Base-by-base conservation (phyloP, 176 grass and related monocot species). In the Luzula sylvatica region DNA sequence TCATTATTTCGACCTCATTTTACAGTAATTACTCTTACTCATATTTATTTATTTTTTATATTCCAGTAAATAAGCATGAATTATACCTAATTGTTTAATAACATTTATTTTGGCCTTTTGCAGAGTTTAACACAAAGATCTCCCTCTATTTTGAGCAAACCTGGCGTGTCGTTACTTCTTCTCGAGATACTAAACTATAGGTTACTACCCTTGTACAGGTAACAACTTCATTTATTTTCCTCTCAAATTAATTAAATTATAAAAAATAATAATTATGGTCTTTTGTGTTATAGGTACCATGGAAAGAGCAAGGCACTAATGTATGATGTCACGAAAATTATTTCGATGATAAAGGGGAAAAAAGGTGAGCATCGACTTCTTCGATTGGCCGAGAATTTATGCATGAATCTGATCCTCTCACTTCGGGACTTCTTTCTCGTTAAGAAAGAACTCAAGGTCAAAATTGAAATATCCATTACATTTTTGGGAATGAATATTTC, bases 271-370 rank as follows among this genome's bases (percentile, higher is more conserved):
- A 71, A 29, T 13, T 51, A 24, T 18, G 23, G 13, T 17, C 1
- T 62, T 38, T 57, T 1, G 50, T 21, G 42, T 57, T 29, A 38
- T 35, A 89, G 90, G 67, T 96, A 96, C 54, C 80, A 89, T 65
- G 90, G 90, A 49, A 96, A 89, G 80, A 96, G 90, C 53, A 96
- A 96, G 74, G 84, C 84, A 46, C 76, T 96, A 61, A 89, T 96
- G 90, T 89, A 96, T 79, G 90, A 96, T 76, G 90, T 96, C 40
- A 96, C 90, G 60, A 96, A 89, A 58, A 96, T 96, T 72, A 89
- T 89, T 75, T 88, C 90, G 27, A 96, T 86, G 85, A 89, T 96
- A 70, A 96, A 89, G 55, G 71, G 74, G 21, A 96, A 89, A 75
- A 80, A 81, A 56, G 90, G 90, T 48, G 90, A 96, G 56, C 90